phyloP scores from a whole-genome alignment of 805 yeast genomes.

The Cyberlindnera mississippiensis region DNA sequence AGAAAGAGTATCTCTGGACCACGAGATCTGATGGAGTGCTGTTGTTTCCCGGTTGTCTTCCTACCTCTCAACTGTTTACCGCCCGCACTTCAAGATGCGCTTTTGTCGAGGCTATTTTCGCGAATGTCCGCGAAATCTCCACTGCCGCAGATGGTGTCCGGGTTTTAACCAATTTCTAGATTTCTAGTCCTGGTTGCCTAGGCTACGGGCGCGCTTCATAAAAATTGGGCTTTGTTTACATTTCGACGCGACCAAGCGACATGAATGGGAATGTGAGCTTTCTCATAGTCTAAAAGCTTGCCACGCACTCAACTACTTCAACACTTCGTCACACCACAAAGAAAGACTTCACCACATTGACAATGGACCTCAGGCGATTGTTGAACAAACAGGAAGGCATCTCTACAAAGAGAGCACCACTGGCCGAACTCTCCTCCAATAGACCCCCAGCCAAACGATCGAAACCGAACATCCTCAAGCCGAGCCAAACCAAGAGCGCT shows the following conservation, averaged over 20 bases:
- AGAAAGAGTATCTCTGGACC: neutral
- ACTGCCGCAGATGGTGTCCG: slow-evolving; percentile 10
- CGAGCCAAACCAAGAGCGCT: too few relatives aligned
- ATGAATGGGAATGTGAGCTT: neutral
- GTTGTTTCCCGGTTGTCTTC: too few relatives aligned
- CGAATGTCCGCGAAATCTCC: neutral
- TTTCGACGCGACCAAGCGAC: neutral
- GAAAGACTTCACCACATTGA: neutral
- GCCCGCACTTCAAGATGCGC: too few relatives aligned
- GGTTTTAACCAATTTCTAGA: neutral
- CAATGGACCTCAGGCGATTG: slow-evolving; percentile 15
- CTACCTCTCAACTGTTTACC: too few relatives aligned
- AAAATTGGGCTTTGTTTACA: slow-evolving; percentile 2
- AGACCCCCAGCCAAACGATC: slow-evolving; percentile 1
- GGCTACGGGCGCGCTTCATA: neutral
- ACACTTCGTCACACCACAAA: neutral
- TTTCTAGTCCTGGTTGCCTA: neutral
- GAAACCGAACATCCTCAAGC: slow-evolving; percentile 1
- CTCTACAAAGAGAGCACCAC: slow-evolving; percentile 9
- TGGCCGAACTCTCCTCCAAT: slow-evolving; percentile 12
- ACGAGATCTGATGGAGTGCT: too few relatives aligned
- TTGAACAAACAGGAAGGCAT: slow-evolving; percentile 12
- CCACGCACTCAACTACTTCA: slow-evolving; percentile 27
- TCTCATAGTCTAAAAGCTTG: too few relatives aligned
- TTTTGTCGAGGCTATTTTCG: too few relatives aligned